Conservation (phyloP, 2,329 filamentous ascomycete species). For the Sclerotiophoma versabilis region DNA sequence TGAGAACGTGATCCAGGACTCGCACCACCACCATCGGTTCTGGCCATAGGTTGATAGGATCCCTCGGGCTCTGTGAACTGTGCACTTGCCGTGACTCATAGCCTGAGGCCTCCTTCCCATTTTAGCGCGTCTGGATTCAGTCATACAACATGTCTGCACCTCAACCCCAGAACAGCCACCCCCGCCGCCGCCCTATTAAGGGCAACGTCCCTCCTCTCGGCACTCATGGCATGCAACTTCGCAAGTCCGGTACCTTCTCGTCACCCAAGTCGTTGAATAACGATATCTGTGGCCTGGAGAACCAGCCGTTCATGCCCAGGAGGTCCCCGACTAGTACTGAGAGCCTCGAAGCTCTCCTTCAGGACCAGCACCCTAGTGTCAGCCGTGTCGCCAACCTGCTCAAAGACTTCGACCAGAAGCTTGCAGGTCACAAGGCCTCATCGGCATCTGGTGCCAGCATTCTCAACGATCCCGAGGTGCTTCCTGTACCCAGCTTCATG, state of each 20-base stretch:
- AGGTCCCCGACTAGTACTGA: conserved; percentile 59
- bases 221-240: conserved; percentile 54
- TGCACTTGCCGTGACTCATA: conserved; percentile 46
- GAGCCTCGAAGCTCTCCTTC: conserved; percentile 57
- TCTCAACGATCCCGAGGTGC: conserved; percentile 57
- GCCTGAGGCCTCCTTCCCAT: conserved; percentile 39
- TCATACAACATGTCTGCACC: conserved; percentile 50
- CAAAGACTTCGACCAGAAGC: conserved; percentile 54
- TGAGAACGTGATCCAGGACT: conserved; percentile 37
- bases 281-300: conserved; percentile 51
- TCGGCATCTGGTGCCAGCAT: conserved; percentile 47
- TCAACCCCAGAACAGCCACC: conserved; percentile 51
- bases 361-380: conserved; percentile 50
- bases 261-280: conserved; percentile 49
- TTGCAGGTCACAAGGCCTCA: conserved; percentile 45
- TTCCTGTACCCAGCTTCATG: conserved; percentile 56
- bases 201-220: conserved; percentile 41
- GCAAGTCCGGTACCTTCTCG: conserved; percentile 59
- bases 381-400: conserved; percentile 55
- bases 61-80: conserved; percentile 33
- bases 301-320: conserved; percentile 52
- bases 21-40: conserved; percentile 32
- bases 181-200: conserved; percentile 56
- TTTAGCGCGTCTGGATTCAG: conserved; percentile 37
- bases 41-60: conserved; percentile 29